These are phyloP conservation scores for Escallonia rubra DNA, from an alignment of 129 eudicot species.

Conservation along the genomic window DNA sequence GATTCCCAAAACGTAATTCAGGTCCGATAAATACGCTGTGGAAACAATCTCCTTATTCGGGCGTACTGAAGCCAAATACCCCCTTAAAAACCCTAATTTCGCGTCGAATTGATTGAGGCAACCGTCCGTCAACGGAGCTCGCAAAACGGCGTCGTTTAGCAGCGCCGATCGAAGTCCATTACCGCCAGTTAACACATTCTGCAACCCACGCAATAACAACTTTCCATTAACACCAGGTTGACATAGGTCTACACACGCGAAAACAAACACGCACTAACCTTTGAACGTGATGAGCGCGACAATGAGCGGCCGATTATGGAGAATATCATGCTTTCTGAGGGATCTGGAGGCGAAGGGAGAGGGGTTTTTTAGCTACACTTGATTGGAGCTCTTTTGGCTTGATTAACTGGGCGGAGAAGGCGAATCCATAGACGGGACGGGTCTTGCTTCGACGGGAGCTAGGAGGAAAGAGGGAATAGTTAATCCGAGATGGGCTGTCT, in stretches of 20 bases:
- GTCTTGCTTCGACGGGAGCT: not conserved
- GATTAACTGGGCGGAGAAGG: not conserved
- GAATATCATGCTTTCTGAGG: constrained; percentile 25
- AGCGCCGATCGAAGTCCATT: constrained; percentile 20
- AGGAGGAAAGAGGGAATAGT: not conserved
- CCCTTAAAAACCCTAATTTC: constrained; percentile 41
- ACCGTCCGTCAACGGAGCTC: not conserved
- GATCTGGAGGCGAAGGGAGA: constrained; percentile 11
- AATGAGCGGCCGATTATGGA: constrained; percentile 45
- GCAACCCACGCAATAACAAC: constrained; percentile 5
- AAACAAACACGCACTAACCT: constrained; percentile 22
- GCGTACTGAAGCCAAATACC: constrained; percentile 39
- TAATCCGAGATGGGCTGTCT: not conserved
- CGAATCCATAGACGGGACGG: not conserved
- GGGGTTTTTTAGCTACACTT: not conserved
- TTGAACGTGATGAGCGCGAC: constrained; percentile 32
- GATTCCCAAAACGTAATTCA: constrained; percentile 15
- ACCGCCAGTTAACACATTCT: constrained; percentile 30
- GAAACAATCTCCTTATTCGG: constrained; percentile 26
- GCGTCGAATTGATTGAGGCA: not conserved
- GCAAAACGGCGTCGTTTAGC: constrained; percentile 11
- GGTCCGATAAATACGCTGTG: constrained; percentile 10
- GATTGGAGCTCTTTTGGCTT: not conserved
- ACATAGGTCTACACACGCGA: not conserved
- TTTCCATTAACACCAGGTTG: not conserved